Conservation (phyloP, 371 early-diverging fungal species). For the Syncephalastrum racemosum region DNA sequence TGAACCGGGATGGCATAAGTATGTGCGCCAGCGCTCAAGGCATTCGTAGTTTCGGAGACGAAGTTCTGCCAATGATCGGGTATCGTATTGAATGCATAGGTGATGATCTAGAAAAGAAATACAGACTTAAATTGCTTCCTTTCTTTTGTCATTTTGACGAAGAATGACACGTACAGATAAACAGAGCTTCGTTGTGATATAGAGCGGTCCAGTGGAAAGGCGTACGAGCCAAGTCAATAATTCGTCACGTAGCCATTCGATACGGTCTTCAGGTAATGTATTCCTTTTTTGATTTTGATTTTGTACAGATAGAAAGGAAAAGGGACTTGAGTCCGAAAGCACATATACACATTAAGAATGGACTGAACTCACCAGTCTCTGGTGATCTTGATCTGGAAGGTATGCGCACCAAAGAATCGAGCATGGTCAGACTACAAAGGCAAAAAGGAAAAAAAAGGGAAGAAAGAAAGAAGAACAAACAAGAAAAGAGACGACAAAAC, state of each 20-base stretch:
- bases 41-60: constrained; percentile 49
- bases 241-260: constrained; percentile 63
- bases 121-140: background rate
- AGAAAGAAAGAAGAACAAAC: background rate
- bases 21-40: constrained; percentile 43
- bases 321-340: background rate
- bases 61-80: constrained; percentile 66
- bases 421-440: constrained; percentile 57
- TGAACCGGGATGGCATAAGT: constrained; percentile 25
- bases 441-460: too few species aligned
- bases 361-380: constrained; percentile 66
- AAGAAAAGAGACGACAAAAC: background rate
- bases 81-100: constrained; percentile 65
- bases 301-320: background rate
- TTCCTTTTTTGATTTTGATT: constrained; percentile 53
- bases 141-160: background rate
- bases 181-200: constrained; percentile 74
- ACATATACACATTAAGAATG: too few species aligned
- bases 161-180: constrained; percentile 56
- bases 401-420: constrained; percentile 85
- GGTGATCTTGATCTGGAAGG: constrained; percentile 77
- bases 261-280: constrained; percentile 60
- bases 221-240: constrained; percentile 62
- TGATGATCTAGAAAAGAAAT: constrained; percentile 52
- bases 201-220: constrained; percentile 58